These are phyloP conservation scores for Nyssa sinensis DNA, from an alignment of 148 eudicot species.

Conservation along the genomic window DNA sequence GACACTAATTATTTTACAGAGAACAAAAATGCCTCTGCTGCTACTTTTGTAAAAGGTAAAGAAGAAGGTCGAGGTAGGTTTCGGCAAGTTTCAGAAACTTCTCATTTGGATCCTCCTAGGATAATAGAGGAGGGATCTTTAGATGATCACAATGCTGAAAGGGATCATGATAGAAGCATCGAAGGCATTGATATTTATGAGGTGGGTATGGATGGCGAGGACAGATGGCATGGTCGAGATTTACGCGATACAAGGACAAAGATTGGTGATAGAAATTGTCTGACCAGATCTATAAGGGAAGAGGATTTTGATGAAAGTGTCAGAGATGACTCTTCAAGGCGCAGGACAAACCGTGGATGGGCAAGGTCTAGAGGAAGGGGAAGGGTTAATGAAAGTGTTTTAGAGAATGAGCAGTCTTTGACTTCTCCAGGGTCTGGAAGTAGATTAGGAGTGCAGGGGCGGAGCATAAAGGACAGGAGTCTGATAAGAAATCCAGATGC, in stretches of 20 bases:
- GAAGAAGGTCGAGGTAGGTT: conserved; percentile 70
- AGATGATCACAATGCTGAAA: conserved; percentile 42
- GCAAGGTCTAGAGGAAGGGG: conserved; percentile 50
- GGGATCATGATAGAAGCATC: conserved; percentile 43
- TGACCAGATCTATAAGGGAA: conserved; percentile 45
- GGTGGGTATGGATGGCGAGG: conserved; percentile 50
- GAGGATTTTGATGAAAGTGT: conserved; percentile 57
- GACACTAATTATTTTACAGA: conserved; percentile 49
- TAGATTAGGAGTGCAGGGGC: conserved; percentile 55
- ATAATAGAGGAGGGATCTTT: conserved; percentile 47
- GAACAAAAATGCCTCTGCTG: conserved; percentile 43
- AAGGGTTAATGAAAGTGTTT: conserved; percentile 42
- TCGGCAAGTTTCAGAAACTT: conserved; percentile 49
- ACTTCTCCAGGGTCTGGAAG: conserved; percentile 68
- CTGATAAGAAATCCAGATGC: conserved; percentile 38
- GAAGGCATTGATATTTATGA: conserved; percentile 35
- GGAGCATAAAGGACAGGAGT: conserved; percentile 52
- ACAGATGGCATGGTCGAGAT: conserved; percentile 49
- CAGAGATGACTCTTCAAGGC: conserved; percentile 62
- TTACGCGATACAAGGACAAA: conserved; percentile 49
- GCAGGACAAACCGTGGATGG: conserved; percentile 48
- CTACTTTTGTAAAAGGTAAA: conserved; percentile 44
- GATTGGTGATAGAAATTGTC: conserved; percentile 42
- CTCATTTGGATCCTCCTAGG: conserved; percentile 57
- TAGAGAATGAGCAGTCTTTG: conserved; percentile 54